Evolutionary conservation across 2,329 filamentous ascomycete genomes (phyloP).

Genomic region (Nemania sp.): DNA sequence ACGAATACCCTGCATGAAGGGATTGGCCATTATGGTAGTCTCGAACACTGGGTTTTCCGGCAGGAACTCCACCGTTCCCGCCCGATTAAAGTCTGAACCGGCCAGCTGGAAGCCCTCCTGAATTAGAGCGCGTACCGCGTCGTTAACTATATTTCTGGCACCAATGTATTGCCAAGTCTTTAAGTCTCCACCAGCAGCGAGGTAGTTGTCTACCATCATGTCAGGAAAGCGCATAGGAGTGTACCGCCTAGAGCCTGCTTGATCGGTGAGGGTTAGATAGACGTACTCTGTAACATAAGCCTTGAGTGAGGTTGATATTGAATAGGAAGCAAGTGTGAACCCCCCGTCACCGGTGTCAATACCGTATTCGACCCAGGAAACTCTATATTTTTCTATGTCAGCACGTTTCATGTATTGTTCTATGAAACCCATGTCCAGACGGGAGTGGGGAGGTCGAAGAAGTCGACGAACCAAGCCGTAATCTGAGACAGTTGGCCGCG

Average conservation of each 20-base stretch:
- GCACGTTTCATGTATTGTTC: slow-evolving; percentile 2
- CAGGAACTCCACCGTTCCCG: slow-evolving; percentile 17
- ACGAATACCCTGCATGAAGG: slow-evolving; percentile 29
- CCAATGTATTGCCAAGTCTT: slow-evolving; percentile 30
- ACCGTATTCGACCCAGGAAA: neutral
- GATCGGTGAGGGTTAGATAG: slow-evolving; percentile 2
- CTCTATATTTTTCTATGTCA: neutral
- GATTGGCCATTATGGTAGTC: slow-evolving; percentile 1
- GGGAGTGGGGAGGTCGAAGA: too few species aligned
- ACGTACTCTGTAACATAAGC: slow-evolving; percentile 29
- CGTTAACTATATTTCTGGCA: slow-evolving; percentile 8
- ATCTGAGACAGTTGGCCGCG: neutral
- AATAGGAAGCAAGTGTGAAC: neutral
- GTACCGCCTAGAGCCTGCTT: neutral
- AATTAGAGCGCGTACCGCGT: neutral
- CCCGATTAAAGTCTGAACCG: neutral
- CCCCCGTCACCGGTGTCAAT: neutral
- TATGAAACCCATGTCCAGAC: slow-evolving; percentile 12
- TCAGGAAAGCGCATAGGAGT: slow-evolving; percentile 34
- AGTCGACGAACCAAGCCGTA: slow-evolving; percentile 15
- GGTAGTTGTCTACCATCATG: slow-evolving; percentile 38
- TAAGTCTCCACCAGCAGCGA: slow-evolving; percentile 28
- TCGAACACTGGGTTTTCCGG: neutral
- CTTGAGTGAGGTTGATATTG: slow-evolving; percentile 14
- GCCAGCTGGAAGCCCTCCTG: neutral